Conservation (phyloP, 495 filamentous ascomycete genomes). For the Aspergillus hancockii region DNA sequence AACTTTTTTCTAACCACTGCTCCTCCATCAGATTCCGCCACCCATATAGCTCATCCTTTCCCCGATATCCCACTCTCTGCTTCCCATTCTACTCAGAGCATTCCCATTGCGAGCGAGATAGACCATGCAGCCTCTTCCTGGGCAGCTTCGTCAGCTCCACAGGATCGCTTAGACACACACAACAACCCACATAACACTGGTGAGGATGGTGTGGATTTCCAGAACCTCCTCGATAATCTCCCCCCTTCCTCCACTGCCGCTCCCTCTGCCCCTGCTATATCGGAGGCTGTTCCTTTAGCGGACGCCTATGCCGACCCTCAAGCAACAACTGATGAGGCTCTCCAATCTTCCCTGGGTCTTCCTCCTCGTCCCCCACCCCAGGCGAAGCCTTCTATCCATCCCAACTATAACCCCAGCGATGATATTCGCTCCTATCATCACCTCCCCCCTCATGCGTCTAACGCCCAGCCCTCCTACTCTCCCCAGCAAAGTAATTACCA, state of each 20-base stretch:
- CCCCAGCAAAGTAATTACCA: constrained; percentile 49
- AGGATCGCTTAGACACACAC: constrained; percentile 32
- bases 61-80: constrained; percentile 41
- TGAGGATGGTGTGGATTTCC: constrained; percentile 50
- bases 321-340: constrained; percentile 35
- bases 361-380: constrained; percentile 53
- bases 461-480: constrained; percentile 36
- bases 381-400: constrained; percentile 58
- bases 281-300: constrained; percentile 31
- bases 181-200: constrained; percentile 22
- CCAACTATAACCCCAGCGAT: constrained; percentile 55
- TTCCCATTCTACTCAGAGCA: constrained; percentile 45
- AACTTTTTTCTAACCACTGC: constrained; percentile 33
- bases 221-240: constrained; percentile 55
- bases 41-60: constrained; percentile 39
- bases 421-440: constrained; percentile 62
- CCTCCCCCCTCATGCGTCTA: constrained; percentile 35
- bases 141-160: constrained; percentile 20
- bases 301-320: constrained; percentile 34
- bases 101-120: constrained; percentile 36
- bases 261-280: constrained; percentile 32
- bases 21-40: constrained; percentile 32
- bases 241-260: constrained; percentile 40
- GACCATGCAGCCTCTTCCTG: constrained; percentile 28
- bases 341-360: constrained; percentile 42